Evolutionary conservation across 2,329 filamentous ascomycete genomes (phyloP).

Genomic region (Pyrenochaeta sp.): DNA sequence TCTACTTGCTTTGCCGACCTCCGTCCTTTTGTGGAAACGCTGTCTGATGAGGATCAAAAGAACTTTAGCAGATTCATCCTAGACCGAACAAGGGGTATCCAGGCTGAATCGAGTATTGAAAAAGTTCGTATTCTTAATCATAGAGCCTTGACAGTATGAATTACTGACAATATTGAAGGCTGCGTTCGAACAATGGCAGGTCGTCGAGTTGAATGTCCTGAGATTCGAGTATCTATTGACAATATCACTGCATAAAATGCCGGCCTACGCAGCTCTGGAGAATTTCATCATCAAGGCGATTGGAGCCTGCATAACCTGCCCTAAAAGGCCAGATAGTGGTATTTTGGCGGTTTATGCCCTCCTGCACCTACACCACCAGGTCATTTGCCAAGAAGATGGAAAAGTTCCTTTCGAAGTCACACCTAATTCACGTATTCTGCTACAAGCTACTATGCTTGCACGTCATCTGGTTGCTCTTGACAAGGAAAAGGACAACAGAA

Average conservation of each 20-base stretch:
- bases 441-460: slow-evolving; percentile 41
- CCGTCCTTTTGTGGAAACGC: slow-evolving; percentile 26
- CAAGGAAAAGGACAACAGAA: slow-evolving; percentile 34
- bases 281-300: slow-evolving; percentile 27
- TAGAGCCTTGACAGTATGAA: neutral
- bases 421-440: slow-evolving; percentile 25
- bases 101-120: neutral
- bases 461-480: slow-evolving; percentile 34
- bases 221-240: slow-evolving; percentile 39
- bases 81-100: neutral
- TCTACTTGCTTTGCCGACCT: slow-evolving; percentile 42
- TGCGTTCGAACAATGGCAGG: slow-evolving; percentile 16
- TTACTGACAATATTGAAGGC: neutral
- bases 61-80: slow-evolving; percentile 27
- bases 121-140: neutral
- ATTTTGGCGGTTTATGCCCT: slow-evolving; percentile 34
- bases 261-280: slow-evolving; percentile 14
- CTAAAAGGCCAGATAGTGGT: slow-evolving; percentile 21
- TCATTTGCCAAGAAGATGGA: slow-evolving; percentile 1
- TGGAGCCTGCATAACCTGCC: slow-evolving; percentile 20
- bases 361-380: slow-evolving; percentile 27
- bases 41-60: slow-evolving; percentile 18
- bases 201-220: slow-evolving; percentile 29
- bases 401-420: slow-evolving; percentile 5
- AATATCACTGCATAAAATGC: slow-evolving; percentile 20